Conservation (phyloP, 352 stramenopile genomes). For the Phytophthora tentaculata region DNA sequence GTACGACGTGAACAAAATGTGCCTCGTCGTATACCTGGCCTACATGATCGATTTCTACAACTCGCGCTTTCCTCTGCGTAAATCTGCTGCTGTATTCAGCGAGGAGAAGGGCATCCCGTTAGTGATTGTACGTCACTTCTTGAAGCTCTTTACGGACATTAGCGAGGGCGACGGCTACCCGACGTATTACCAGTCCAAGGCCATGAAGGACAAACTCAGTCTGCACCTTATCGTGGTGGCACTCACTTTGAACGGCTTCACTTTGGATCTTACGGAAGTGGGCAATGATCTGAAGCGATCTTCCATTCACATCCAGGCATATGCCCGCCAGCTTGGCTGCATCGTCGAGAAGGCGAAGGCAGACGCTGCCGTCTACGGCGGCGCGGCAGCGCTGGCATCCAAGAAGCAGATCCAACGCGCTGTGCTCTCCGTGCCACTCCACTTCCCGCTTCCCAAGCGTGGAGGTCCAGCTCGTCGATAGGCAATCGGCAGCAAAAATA, state of each 20-base stretch:
- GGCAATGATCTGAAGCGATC: conserved; percentile 73
- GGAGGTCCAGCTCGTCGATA: conserved; percentile 57
- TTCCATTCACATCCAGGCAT: conserved; percentile 53
- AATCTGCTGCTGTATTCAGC: conserved; percentile 70
- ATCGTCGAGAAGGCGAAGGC: conserved; percentile 73
- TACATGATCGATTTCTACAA: conserved; percentile 78
- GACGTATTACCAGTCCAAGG: conserved; percentile 79
- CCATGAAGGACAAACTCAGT: conserved; percentile 83
- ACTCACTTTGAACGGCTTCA: conserved; percentile 79
- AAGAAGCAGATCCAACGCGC: conserved; percentile 77
- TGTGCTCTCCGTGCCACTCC: conserved; percentile 78
- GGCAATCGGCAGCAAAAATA: conserved; percentile 22
- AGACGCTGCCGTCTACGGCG: conserved; percentile 62
- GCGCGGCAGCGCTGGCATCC: conserved; percentile 48
- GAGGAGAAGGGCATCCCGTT: conserved; percentile 80
- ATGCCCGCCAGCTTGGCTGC: conserved; percentile 80
- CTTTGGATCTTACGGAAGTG: conserved; percentile 75
- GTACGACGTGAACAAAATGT: conserved; percentile 76
- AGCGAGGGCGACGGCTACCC: conserved; percentile 58
- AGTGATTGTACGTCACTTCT: conserved; percentile 69
- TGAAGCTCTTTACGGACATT: conserved; percentile 76
- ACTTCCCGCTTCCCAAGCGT: conserved; percentile 77
- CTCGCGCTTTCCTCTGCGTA: conserved; percentile 65
- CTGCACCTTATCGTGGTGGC: conserved; percentile 79
- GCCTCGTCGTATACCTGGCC: conserved; percentile 73